A percentile compares a stretch with the other conserved stretches of the same genome.
Conservation (phyloP, 768 basidiomycete genomes). For the Boletus rubroflammeus region DNA sequence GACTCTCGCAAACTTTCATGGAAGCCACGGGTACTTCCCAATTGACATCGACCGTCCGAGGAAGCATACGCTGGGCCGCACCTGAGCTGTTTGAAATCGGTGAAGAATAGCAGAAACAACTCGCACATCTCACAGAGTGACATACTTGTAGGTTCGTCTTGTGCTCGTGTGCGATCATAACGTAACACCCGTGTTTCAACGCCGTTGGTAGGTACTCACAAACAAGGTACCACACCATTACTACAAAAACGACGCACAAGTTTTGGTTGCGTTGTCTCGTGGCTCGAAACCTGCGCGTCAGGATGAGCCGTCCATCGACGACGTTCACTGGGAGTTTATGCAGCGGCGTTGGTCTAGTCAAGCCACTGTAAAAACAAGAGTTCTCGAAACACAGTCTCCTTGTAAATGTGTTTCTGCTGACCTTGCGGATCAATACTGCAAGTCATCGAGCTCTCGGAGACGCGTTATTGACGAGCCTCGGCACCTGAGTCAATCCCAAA, state of each 20-base stretch:
- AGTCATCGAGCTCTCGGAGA: too few relatives aligned
- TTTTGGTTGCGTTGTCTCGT: slow-evolving; percentile 18
- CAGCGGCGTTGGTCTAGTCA: too few relatives aligned
- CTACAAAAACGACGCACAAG: slow-evolving; percentile 23
- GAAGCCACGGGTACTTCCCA: slow-evolving; percentile 13
- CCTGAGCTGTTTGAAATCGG: slow-evolving; percentile 35
- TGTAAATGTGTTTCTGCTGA: too few relatives aligned
- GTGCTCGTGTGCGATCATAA: not conserved
- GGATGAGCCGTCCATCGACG: too few relatives aligned
- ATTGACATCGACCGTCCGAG: slow-evolving; percentile 35
- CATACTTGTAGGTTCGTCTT: slow-evolving; percentile 35
- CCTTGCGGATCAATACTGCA: too few relatives aligned
- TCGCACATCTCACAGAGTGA: slow-evolving; percentile 31
- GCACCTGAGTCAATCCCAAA: too few relatives aligned
- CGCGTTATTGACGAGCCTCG: too few relatives aligned
- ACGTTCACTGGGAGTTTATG: too few relatives aligned
- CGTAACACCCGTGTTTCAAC: not conserved
- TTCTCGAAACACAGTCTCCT: too few relatives aligned
- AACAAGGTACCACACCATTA: slow-evolving; percentile 23
- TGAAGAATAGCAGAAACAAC: slow-evolving; percentile 25
- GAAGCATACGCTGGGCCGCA: slow-evolving; percentile 47
- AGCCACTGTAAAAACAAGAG: too few relatives aligned
- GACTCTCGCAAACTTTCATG: slow-evolving; percentile 30
- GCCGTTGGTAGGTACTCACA: slow-evolving; percentile 24
- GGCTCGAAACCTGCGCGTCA: not conserved